phyloP scores from a whole-genome alignment of 2,329 filamentous ascomycete species.

The Colletotrichum cordylinicola region DNA sequence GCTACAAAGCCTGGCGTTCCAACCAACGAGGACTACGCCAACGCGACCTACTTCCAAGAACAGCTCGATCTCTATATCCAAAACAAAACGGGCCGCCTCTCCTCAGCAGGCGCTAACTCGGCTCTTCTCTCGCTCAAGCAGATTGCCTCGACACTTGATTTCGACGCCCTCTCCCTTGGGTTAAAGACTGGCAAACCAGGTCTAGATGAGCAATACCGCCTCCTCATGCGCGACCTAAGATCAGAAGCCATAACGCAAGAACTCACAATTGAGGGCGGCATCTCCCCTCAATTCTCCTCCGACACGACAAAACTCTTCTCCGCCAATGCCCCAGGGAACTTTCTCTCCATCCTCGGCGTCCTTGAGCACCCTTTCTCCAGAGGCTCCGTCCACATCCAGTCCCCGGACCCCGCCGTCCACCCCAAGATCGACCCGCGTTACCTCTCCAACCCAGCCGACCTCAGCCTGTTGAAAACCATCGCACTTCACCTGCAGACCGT shows the following conservation, averaged over 20 bases:
- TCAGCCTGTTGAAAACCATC: background rate
- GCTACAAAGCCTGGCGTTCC: conserved; percentile 4
- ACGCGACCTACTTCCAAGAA: conserved; percentile 13
- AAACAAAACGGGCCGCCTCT: conserved; percentile 9
- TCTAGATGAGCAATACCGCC: conserved; percentile 3
- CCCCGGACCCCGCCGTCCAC: background rate
- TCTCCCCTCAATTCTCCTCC: conserved; percentile 13
- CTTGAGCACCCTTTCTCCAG: conserved; percentile 18
- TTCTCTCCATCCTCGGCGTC: conserved; percentile 11
- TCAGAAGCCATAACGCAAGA: conserved; percentile 3
- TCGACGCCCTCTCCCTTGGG: background rate
- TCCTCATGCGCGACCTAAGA: background rate
- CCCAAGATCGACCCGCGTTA: conserved; percentile 14
- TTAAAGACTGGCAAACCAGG: background rate
- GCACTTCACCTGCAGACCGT: conserved; percentile 6
- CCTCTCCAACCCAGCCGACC: conserved; percentile 13
- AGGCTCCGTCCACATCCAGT: conserved; percentile 12
- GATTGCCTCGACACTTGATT: background rate
- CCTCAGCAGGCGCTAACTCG: conserved; percentile 15
- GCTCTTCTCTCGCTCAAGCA: conserved; percentile 7
- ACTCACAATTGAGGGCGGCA: conserved; percentile 13
- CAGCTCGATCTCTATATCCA: conserved; percentile 12
- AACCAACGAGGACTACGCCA: conserved; percentile 14
- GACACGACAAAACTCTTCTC: conserved; percentile 17
- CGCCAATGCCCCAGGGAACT: background rate